Base-by-base conservation (phyloP, 2,329 filamentous ascomycete genomes). In the Alternaria ethzedia region DNA sequence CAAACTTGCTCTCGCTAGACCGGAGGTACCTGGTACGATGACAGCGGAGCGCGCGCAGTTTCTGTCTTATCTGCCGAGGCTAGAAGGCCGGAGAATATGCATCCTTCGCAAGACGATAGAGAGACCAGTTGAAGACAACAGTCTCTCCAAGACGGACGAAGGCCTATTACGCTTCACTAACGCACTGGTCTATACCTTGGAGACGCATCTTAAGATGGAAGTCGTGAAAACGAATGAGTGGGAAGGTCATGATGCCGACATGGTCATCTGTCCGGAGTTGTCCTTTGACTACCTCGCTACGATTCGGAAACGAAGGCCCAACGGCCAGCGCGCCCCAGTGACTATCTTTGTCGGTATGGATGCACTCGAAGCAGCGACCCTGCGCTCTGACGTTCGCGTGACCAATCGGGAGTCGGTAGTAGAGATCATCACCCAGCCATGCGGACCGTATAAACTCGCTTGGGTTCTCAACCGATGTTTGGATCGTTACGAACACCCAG, bases 381-480 rank as follows among this genome's bases (percentile, higher is more conserved):
- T 79, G n/a, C 72, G 75, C 10, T 72, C 73, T 2, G 77, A 79
- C 54, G 74, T 66, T 10, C 75, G 77, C 6, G 67, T 79, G 0
- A 36, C 57, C 12, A 75, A 65, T 36, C 71, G 70, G 30, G 71
- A 78, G 51, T 74, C 71, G 9, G 73, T 78, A 3, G 75, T 78
- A 0, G 77, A 79, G 51, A 73, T 79, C 5, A 71, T 78, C 25
- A 75, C 75, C 4, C 78, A 79, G 30, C 78, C 78, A n/a, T 76
- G 74, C 54, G 77, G 77, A 21, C 76, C 77, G 6, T 69, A 72
- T 36, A 79, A 79, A 47, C 46, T 79, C 13, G 75, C 77, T 3
- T 70, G 70, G 44, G 65, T 75, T 13, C 64, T 79, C 13, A 73
- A 70, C 26, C 64, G 65, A 55, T 78, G 76, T 57, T 63, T 78